Conservation (phyloP, 768 basidiomycete species). For the Daedaleopsis nitida region DNA sequence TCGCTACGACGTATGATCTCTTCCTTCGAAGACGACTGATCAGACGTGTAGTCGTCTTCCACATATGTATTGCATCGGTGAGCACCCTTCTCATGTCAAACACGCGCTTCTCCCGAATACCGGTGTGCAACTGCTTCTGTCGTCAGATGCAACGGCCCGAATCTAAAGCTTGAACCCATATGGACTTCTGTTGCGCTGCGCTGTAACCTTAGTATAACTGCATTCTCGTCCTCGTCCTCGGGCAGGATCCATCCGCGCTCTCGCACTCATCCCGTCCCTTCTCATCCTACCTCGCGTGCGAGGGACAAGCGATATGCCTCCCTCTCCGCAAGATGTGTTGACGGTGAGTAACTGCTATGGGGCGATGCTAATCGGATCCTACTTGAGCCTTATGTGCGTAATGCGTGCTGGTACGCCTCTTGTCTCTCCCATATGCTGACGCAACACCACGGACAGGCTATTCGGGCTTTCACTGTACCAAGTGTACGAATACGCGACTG, state of each 20-base stretch:
- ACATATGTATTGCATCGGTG: too few relatives aligned
- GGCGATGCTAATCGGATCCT: not conserved
- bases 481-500: not conserved
- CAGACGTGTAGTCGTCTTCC: too few relatives aligned
- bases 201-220: too few relatives aligned
- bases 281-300: not conserved
- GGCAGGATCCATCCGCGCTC: too few relatives aligned
- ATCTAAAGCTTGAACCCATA: not conserved
- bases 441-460: not conserved
- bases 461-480: not conserved
- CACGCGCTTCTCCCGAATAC: too few relatives aligned
- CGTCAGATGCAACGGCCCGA: not conserved
- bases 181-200: too few relatives aligned
- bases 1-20: too few relatives aligned
- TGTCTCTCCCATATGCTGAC: not conserved
- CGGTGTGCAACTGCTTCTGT: not conserved
- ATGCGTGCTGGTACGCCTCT: not conserved
- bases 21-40: too few relatives aligned
- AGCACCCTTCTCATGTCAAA: too few relatives aligned
- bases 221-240: too few relatives aligned
- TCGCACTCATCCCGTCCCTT: too few relatives aligned
- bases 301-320: not conserved
- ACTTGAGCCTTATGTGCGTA: conserved; percentile 6
- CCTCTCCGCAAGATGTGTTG: not conserved
- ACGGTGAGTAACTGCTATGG: not conserved